Conservation (phyloP, 305 asterid genomes). For the Fraxinus angustifolia region DNA sequence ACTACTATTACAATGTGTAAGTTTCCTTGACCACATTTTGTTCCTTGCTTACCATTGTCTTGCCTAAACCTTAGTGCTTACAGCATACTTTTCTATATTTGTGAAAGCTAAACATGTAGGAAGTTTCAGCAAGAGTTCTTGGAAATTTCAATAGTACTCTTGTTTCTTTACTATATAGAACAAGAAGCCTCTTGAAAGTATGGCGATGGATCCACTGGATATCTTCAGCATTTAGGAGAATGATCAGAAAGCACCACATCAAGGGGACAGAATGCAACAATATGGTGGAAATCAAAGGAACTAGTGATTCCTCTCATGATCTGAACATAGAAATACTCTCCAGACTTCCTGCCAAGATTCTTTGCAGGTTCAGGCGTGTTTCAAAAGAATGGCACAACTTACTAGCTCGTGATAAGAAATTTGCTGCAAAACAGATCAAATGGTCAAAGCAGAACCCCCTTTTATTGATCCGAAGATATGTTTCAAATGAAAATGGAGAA, state of each 20-base stretch:
- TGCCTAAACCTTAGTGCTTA: neutral
- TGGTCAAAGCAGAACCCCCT: slow-evolving; percentile 2
- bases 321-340: slow-evolving; percentile 24
- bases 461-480: neutral
- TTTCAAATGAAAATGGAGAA: neutral
- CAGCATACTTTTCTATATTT: neutral
- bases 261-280: neutral
- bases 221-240: neutral
- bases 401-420: slow-evolving; percentile 12
- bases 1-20: neutral
- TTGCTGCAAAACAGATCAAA: slow-evolving; percentile 1
- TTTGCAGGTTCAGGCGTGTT: slow-evolving; percentile 27
- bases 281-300: slow-evolving; percentile 1
- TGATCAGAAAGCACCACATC: neutral
- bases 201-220: neutral
- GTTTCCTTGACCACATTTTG: neutral
- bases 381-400: slow-evolving; percentile 24
- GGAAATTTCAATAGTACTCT: neutral
- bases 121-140: neutral
- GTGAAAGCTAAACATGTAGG: neutral
- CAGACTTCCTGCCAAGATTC: slow-evolving; percentile 17
- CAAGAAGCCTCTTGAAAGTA: neutral
- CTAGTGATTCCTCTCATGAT: slow-evolving; percentile 19
- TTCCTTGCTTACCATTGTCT: neutral
- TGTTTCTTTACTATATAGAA: neutral